Evolutionary conservation across 441 rosid genomes (phyloP).

Genomic region (Pelargonium cotyledonis): DNA sequence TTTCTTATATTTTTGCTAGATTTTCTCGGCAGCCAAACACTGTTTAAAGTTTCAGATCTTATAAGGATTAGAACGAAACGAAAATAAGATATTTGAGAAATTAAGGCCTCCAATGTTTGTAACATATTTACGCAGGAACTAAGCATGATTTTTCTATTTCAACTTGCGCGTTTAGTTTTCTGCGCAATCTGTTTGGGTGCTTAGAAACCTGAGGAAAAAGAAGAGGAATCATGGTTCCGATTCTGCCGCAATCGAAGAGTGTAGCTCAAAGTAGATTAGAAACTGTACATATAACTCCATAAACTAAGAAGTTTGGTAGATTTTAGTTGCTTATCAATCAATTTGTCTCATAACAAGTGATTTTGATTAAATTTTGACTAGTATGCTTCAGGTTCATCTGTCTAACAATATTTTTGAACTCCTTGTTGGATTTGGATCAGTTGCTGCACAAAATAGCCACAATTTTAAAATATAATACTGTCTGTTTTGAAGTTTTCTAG

Average conservation of each 20-base stretch:
- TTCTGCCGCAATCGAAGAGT: too few relatives aligned
- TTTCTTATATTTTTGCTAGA: background rate
- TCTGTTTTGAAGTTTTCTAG: background rate
- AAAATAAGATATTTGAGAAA: too few relatives aligned
- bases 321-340: background rate
- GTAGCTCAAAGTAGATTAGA: too few relatives aligned
- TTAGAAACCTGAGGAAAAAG: conserved; percentile 12
- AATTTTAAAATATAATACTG: background rate
- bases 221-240: background rate
- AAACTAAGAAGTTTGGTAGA: background rate
- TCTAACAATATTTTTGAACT: background rate
- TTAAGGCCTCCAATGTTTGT: too few relatives aligned
- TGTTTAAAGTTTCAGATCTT: background rate
- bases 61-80: background rate
- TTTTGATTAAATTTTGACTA: background rate
- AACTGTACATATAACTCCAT: background rate
- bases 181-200: conserved; percentile 7
- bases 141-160: background rate
- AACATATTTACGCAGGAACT: background rate
- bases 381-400: background rate
- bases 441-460: background rate
- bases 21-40: conserved; percentile 4
- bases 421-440: background rate
- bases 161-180: background rate
- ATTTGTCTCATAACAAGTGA: too few relatives aligned